Evolutionary conservation across 2,329 filamentous ascomycete species (phyloP), one percentile per base, ranked within the genome.

Genomic region (Chrysosphaeria jannelii): DNA sequence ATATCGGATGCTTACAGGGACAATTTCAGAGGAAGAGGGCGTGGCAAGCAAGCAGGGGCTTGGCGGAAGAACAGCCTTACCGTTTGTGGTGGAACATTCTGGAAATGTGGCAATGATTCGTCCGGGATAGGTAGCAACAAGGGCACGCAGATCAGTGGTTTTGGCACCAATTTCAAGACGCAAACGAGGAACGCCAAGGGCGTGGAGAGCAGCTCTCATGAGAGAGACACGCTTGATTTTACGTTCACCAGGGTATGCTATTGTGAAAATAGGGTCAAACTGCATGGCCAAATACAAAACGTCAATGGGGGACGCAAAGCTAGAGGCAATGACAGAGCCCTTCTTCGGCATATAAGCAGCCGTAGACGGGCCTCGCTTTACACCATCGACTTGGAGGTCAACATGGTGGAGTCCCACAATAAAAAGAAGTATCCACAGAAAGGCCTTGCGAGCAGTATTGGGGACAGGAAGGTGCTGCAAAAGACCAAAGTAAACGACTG

Each of bases 391-490:
- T 43, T 91, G 81, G n/a, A 97, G 51, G 44, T 97, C 85, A 27
- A 91, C 68, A 81, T 81, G 93, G 78, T 79, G 93, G 27, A 97
- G 74, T 14, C 85, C 81, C 0, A 79, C 76, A 28, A 89, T 70
- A 18, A 65, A 70, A 34, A 97, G 59, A 32, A 93, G 59, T 29
- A 64, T 58, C 81, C 85, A 93, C 25, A 93, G 48, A 23, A 76
- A 62, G 8, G 72, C 62, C 46, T 93, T 93, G 37, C 76, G 76
- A 20, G 65, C 37, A 28, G 53, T 41, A 15, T 48, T 44, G 9
- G 57, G 57, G 11, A 62, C 39, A 4, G 29, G 78, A 9, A 90
- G 57, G 56, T 68, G 72, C 47, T 81, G 74, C 25, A 93, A 55
- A 29, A 90, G 36, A 29, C 72, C 39, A 40, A 93, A 85, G 47